Conservation (phyloP, 257 asterid genomes). For the Solanum ahanhuiri region DNA sequence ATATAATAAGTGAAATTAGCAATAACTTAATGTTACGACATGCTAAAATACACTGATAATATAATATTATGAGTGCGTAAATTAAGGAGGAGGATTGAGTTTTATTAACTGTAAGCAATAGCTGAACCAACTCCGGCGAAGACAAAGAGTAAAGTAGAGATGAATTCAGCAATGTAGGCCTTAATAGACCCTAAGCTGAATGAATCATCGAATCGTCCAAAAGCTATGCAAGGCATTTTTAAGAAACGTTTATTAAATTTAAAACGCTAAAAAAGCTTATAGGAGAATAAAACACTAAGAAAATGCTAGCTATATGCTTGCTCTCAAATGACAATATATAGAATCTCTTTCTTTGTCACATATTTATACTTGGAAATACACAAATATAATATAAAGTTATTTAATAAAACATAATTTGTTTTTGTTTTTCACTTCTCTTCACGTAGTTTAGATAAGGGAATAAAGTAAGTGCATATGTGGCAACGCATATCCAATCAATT, state of each 20-base stretch:
- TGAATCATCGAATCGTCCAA: constrained; percentile 35
- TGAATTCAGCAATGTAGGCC: constrained; percentile 49
- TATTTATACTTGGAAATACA: constrained; percentile 11
- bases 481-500: constrained; percentile 25
- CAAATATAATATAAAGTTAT: neutral
- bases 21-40: neutral
- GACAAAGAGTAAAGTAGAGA: constrained; percentile 48
- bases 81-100: neutral
- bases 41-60: too few relatives aligned
- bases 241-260: neutral
- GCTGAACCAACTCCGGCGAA: constrained; percentile 59
- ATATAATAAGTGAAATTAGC: neutral
- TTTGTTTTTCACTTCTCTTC: neutral
- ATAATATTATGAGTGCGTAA: neutral
- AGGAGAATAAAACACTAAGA: neutral
- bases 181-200: constrained; percentile 31
- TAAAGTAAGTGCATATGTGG: constrained; percentile 7
- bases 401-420: neutral
- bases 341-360: constrained; percentile 5
- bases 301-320: neutral
- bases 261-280: neutral
- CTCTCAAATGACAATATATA: neutral
- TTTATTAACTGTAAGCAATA: constrained; percentile 38
- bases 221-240: constrained; percentile 40
- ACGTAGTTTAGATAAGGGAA: constrained; percentile 6